These are phyloP conservation scores for Tylopilus plumbeoviolaceoides DNA, from an alignment of 768 basidiomycete species.

Conservation along the genomic window DNA sequence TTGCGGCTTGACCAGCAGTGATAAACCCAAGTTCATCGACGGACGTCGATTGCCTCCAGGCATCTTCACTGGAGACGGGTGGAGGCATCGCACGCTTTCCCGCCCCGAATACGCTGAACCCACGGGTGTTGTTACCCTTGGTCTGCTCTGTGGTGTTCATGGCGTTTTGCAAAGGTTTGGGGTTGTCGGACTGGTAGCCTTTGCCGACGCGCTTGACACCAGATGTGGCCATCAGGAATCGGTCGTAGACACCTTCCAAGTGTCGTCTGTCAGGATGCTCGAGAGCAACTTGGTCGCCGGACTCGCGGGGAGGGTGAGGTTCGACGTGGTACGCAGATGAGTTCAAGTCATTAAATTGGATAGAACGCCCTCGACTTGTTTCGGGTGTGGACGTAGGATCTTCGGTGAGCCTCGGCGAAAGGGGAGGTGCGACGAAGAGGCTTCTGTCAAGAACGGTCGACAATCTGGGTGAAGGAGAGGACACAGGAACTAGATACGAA, in stretches of 20 bases:
- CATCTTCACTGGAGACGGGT: conserved; percentile 66
- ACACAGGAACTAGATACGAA: conserved; percentile 30
- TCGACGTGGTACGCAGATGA: conserved; percentile 62
- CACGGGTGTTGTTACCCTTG: conserved; percentile 20
- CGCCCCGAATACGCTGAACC: conserved; percentile 26
- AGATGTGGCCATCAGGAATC: conserved; percentile 77
- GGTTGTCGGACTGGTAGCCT: conserved; percentile 74
- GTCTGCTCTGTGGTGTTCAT: conserved; percentile 18
- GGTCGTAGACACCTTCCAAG: conserved; percentile 75
- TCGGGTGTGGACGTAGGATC: conserved; percentile 30
- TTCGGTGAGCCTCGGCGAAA: conserved; percentile 36
- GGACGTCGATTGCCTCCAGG: conserved; percentile 41
- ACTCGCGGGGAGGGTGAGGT: conserved; percentile 53
- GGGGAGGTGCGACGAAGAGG: conserved; percentile 58
- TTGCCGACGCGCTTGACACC: conserved; percentile 77
- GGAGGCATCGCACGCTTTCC: conserved; percentile 62
- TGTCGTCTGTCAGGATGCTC: conserved; percentile 58
- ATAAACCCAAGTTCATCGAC: conserved; percentile 67
- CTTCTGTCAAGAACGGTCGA: conserved; percentile 67
- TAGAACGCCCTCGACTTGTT: conserved; percentile 5
- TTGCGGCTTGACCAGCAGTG: conserved; percentile 31
- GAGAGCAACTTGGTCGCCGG: conserved; percentile 31
- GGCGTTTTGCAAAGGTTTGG: conserved; percentile 39
- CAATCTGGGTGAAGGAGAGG: conserved; percentile 45
- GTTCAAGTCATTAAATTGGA: conserved; percentile 43